Evolutionary conservation across 139 green algal genomes (phyloP), one percentile per base, ranked within the genome.

Genomic region (Chlorella vulgaris): DNA sequence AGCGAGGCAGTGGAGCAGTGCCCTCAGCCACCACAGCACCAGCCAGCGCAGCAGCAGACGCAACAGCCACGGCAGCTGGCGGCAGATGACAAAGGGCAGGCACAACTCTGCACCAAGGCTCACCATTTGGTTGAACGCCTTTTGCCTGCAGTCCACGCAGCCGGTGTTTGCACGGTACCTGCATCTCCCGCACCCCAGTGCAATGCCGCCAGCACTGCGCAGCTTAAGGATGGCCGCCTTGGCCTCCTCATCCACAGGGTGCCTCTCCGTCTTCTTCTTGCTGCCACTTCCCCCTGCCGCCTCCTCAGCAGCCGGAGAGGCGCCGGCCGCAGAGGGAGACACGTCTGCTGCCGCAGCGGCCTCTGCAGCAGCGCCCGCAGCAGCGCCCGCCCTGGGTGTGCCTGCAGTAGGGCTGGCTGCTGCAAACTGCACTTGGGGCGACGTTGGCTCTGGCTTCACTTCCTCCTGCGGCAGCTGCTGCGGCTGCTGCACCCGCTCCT

Each of bases 141-240:
- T 69, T 33, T 31, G 26, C 29, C 77, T 65, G 65, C 77, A 83
- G 65, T 74, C 50, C 0, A 60, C 24, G 77, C 77, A 83, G 77
- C 62, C 77, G 22, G 73, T 35, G 35, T 36, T 4, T 21, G 8
- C 15, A 38, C 58, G 58, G 58, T 76, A 65, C 13, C 77, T 65
- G 66, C 77, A 83, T 33, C 77, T 35, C 22, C 63, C 63, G 65
- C 77, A 83, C 40, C 77, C 77, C 66, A 83, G 65, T 33, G 68
- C 10, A 13, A 79, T 55, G 3, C 42, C 73, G 35, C 73, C 73
- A 3, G 31, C 35, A 1, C 29, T 60, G 26, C 73, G 73, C 36
- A 28, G 50, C 22, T 60, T 35, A 8, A 68, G 26, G 22, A 79
- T 28, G 10, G 62, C 73, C 7, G 73, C 73, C 38, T 79, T 79